phyloP scores from a whole-genome alignment of 1,284 basidiomycete genomes.

The Limonomyces culmigenus region DNA sequence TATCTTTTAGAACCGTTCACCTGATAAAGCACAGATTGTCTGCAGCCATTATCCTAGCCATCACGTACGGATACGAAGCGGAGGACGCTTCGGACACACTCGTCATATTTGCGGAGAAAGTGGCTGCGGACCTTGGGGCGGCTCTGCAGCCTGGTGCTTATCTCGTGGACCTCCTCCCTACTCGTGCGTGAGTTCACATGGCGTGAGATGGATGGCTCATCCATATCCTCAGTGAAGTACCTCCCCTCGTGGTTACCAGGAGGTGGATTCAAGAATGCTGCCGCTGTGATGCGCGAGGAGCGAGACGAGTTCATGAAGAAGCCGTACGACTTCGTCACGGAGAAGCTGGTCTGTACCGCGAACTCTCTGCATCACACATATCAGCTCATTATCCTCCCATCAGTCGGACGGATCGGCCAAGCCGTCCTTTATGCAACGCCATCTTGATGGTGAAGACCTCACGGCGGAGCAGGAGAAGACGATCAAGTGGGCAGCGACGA shows the following conservation, averaged over 20 bases:
- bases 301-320: conserved; percentile 7
- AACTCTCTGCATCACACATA: background rate
- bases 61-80: conserved; percentile 19
- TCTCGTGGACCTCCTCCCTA: conserved; percentile 15
- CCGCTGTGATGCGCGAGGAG: conserved; percentile 5
- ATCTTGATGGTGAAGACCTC: conserved; percentile 5
- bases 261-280: conserved; percentile 11
- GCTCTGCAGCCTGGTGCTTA: conserved; percentile 13
- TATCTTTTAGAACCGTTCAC: background rate
- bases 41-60: conserved; percentile 13
- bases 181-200: conserved; percentile 9
- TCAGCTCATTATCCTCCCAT: background rate
- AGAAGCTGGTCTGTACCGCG: conserved; percentile 7
- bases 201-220: background rate
- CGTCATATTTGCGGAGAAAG: conserved; percentile 15
- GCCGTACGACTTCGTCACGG: conserved; percentile 10
- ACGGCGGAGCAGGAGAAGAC: conserved; percentile 5
- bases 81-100: conserved; percentile 14
- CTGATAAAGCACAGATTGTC: background rate
- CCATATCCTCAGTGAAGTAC: conserved; percentile 6
- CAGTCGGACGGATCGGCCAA: conserved; percentile 9
- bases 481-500: conserved; percentile 9
- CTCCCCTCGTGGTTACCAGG: conserved; percentile 13
- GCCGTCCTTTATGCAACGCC: conserved; percentile 8
- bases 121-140: conserved; percentile 13